Evolutionary conservation across 1,139 yeast species (phyloP), one percentile per base, ranked within the genome.

Genomic region (Lodderomyces parapsilosis): DNA sequence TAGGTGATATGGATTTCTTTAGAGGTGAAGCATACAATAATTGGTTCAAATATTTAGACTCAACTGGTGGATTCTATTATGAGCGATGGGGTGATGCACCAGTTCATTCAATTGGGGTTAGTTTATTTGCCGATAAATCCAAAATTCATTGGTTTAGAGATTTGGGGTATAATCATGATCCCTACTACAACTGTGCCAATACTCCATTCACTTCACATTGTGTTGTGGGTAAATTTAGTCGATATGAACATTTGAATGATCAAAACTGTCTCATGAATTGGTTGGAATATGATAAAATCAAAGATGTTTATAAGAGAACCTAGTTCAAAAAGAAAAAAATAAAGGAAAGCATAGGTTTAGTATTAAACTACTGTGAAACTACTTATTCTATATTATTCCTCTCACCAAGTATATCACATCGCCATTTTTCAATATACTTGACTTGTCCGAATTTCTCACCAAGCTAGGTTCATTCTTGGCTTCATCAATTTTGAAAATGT

Each of bases 41-140:
- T 15, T 88, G 87, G 82, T 79, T 83, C 50, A 70, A 83, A 39
- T 65, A 73, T 56, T 66, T 88, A 34, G 95, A 88, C 49, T 52
- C 70, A 4, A 64, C 81, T 0, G 95, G 96, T 11, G 90, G 90
- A 3, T 87, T 87, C 56, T 88, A 86, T 58, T 87, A 87, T 55
- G 96, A 88, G 60, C 65, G 96, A 45, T 87, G 96, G 96, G 96
- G 96, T 1, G 96, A 87, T 63, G 96, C 96, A 0, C 96, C 96
- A 0, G 91, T 88, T 1, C 95, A 86, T 59, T 79, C 90, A 1
- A 60, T 87, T 37, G 95, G 91, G 0, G 65, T 88, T 19, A 85
- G 83, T 0, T 62, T 89, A 40, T 87, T 90, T 63, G 86, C 86
- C 15, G 89, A 85, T 53, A 81, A 77, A 52, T 62, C 69, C 11